phyloP scores from a whole-genome alignment of 1,284 basidiomycete species.

The Peniophora sp. region DNA sequence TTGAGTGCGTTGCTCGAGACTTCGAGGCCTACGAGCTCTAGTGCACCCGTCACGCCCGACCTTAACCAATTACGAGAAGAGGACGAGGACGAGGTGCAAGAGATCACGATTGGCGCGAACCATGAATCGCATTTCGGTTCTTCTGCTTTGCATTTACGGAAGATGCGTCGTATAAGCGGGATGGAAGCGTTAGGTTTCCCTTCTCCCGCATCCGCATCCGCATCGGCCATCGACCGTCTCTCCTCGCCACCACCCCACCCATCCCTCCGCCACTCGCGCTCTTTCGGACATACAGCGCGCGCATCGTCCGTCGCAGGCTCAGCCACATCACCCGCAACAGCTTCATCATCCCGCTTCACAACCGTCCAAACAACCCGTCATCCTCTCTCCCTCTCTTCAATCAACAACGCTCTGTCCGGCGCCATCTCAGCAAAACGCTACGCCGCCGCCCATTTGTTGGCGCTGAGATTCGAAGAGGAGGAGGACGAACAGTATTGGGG shows the following conservation, averaged over 20 bases:
- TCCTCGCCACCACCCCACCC: slow-evolving; percentile 9
- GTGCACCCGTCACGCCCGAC: slow-evolving; percentile 43
- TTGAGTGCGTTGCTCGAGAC: slow-evolving; percentile 36
- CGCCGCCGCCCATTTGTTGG: slow-evolving; percentile 67
- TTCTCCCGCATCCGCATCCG: slow-evolving; percentile 15
- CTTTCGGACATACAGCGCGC: slow-evolving; percentile 5
- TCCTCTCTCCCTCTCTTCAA: slow-evolving; percentile 54
- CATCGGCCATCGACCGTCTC: slow-evolving; percentile 12
- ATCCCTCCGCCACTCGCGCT: slow-evolving; percentile 6
- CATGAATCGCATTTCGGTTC: slow-evolving; percentile 25
- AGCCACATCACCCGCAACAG: slow-evolving; percentile 14
- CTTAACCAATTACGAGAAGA: slow-evolving; percentile 35
- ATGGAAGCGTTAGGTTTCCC: slow-evolving; percentile 35
- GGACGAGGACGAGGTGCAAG: slow-evolving; percentile 17
- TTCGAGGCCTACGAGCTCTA: slow-evolving; percentile 19
- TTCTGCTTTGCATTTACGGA: slow-evolving; percentile 50
- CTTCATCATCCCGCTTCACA: slow-evolving; percentile 37
- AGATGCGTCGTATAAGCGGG: slow-evolving; percentile 42
- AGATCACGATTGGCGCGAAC: slow-evolving; percentile 14
- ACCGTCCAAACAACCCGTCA: slow-evolving; percentile 51
- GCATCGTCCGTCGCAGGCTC: slow-evolving; percentile 16
- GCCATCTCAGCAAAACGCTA: slow-evolving; percentile 66
- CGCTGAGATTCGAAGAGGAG: slow-evolving; percentile 51
- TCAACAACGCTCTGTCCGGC: slow-evolving; percentile 50
- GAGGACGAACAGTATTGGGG: slow-evolving; percentile 72